phyloP scores from a whole-genome alignment of 163 green algal species.

The Chlamydomonas reinhardtii region DNA sequence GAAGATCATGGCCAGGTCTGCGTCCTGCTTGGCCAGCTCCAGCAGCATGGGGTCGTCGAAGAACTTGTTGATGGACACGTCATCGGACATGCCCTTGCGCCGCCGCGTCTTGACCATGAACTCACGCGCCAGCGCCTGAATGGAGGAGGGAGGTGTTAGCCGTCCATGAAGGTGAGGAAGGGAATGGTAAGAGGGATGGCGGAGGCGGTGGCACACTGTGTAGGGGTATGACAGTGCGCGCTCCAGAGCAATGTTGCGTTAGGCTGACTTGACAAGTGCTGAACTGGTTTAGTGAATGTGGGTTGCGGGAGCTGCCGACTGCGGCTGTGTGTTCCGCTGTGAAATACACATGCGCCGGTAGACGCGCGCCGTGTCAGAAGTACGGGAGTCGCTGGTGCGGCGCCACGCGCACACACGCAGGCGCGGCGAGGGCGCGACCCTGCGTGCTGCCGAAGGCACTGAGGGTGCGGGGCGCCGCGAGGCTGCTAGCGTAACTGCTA shows the following conservation, averaged over 20 bases:
- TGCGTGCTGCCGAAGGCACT: neutral
- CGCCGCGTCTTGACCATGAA: constrained; percentile 98
- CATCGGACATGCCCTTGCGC: constrained; percentile 98
- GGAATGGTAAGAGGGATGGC: no score
- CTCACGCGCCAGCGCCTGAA: constrained; percentile 80
- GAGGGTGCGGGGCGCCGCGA: neutral
- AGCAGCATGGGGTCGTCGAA: constrained; percentile 98
- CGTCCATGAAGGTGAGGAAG: no score
- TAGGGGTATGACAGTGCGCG: no score
- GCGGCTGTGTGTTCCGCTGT: constrained; percentile 5
- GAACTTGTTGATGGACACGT: constrained; percentile 97
- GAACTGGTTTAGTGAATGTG: no score
- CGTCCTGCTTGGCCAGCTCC: constrained; percentile 88
- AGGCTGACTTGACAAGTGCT: no score
- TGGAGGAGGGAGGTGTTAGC: neutral
- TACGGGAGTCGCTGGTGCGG: constrained; percentile 15
- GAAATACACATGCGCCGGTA: constrained; percentile 46
- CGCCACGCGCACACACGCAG: neutral
- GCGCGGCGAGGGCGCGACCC: neutral
- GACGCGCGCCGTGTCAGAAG: constrained; percentile 36
- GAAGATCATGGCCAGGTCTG: constrained; percentile 64
- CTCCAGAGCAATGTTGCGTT: no score
- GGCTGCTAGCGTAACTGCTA: no score
- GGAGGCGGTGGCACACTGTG: no score
- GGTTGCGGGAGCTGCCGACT: no score